Conservation (phyloP, 176 grass and related monocot species). For the Eragrostis curvula region DNA sequence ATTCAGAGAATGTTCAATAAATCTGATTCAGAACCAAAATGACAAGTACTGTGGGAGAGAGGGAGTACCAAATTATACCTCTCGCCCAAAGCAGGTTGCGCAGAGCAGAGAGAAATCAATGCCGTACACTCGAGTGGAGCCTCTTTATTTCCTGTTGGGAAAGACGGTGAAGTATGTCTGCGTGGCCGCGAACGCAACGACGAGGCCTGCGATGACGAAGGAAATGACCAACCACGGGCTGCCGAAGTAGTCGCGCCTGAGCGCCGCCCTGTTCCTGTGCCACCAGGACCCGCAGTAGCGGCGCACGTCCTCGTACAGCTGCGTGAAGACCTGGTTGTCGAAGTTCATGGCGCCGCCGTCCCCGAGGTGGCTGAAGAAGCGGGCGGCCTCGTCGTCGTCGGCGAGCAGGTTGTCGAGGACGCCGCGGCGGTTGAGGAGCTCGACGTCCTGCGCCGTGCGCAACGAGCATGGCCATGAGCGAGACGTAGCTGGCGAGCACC, state of each 20-base stretch:
- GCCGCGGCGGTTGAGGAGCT: background rate
- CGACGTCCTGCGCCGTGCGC: background rate
- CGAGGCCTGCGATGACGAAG: background rate
- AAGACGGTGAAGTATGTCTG: background rate
- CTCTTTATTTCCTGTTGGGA: background rate
- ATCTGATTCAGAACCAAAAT: too few relatives aligned
- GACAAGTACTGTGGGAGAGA: too few relatives aligned
- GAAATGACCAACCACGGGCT: background rate
- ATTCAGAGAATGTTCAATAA: too few relatives aligned
- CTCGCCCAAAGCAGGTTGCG: too few relatives aligned
- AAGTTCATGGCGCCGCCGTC: background rate
- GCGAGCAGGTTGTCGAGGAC: slow-evolving; percentile 6
- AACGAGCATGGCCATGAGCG: slow-evolving; percentile 5
- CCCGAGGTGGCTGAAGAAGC: background rate
- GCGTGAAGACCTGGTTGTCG: background rate
- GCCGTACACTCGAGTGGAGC: too few relatives aligned
- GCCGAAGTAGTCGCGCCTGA: slow-evolving; percentile 1
- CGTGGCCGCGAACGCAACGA: background rate
- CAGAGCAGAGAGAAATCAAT: too few relatives aligned
- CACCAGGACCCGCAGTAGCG: background rate
- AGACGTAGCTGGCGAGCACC: background rate
- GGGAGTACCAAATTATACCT: too few relatives aligned
- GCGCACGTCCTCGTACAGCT: background rate
- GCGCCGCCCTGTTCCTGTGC: background rate
- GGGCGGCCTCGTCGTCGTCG: background rate